Evolutionary conservation across 2,329 filamentous ascomycete genomes (phyloP).

Genomic region (Aspergillus proliferans): DNA sequence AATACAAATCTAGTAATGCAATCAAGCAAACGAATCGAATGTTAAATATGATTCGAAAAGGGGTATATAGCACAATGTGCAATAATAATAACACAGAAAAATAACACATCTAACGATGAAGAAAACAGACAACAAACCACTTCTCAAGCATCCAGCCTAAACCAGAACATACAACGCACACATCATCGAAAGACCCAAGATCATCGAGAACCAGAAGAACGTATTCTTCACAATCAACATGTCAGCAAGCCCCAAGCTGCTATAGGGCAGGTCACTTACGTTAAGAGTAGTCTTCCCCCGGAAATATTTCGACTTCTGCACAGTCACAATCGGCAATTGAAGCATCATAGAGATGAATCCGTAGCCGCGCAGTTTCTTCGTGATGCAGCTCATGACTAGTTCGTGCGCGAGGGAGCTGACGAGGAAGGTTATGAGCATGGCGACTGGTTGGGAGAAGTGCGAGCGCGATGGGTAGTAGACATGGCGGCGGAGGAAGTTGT

Average conservation of each 20-base stretch:
- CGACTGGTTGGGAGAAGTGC: slow-evolving; percentile 67
- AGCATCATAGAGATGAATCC: slow-evolving; percentile 94
- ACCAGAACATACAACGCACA: slow-evolving; percentile 56
- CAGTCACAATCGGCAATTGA: slow-evolving; percentile 87
- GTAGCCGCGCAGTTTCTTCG: slow-evolving; percentile 91
- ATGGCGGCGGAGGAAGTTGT: slow-evolving; percentile 89
- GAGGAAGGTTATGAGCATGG: slow-evolving; percentile 85
- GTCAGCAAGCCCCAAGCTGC: neutral
- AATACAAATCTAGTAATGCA: too few relatives aligned
- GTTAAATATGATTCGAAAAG: too few relatives aligned
- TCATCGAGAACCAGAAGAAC: slow-evolving; percentile 89
- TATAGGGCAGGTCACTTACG: slow-evolving; percentile 26
- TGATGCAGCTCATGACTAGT: slow-evolving; percentile 95
- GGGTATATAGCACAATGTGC: too few relatives aligned
- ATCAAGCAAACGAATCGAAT: too few relatives aligned
- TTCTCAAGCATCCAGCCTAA: slow-evolving; percentile 1
- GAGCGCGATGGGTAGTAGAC: slow-evolving; percentile 80
- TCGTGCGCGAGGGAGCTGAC: slow-evolving; percentile 87
- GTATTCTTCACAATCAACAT: neutral
- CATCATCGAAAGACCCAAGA: slow-evolving; percentile 74
- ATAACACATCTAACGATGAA: neutral
- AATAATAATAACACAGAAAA: neutral
- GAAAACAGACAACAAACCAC: neutral
- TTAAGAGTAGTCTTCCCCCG: slow-evolving; percentile 71
- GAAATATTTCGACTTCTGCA: slow-evolving; percentile 76